Conservation (phyloP, 2,329 filamentous ascomycete species). For the Penicillium carneum region DNA sequence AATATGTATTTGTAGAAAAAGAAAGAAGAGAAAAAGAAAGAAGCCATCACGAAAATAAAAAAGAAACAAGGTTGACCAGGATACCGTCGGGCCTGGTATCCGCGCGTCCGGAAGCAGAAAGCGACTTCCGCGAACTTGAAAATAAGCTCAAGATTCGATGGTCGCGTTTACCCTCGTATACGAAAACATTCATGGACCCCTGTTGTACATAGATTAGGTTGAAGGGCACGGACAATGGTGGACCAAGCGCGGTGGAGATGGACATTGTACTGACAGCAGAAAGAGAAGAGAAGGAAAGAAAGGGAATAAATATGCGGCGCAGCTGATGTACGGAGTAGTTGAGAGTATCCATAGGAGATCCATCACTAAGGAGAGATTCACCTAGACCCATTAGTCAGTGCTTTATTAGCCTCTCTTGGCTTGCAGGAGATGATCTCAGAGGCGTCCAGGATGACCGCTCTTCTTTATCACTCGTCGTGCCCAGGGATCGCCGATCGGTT, state of each 20-base stretch:
- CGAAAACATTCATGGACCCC: neutral
- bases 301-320: too few species aligned
- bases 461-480: slow-evolving; percentile 14
- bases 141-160: slow-evolving; percentile 37
- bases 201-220: slow-evolving; percentile 15
- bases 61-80: neutral
- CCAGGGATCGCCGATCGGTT: slow-evolving; percentile 24
- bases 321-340: too few species aligned
- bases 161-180: slow-evolving; percentile 10
- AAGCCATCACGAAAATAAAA: neutral
- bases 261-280: neutral
- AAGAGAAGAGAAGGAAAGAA: too few species aligned
- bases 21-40: neutral
- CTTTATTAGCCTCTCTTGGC: slow-evolving; percentile 13
- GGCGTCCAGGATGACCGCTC: slow-evolving; percentile 15
- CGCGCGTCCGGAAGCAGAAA: neutral
- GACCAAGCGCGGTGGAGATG: slow-evolving; percentile 11
- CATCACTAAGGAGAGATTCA: neutral
- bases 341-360: neutral
- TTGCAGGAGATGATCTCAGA: slow-evolving; percentile 26
- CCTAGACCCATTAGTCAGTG: slow-evolving; percentile 8
- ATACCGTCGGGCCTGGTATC: neutral
- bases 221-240: slow-evolving; percentile 7
- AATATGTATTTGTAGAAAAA: too few species aligned
- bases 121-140: slow-evolving; percentile 17